A percentile compares a stretch with the other conserved stretches of the same genome.
Conservation (phyloP, 2,329 filamentous ascomycete species). For the Fusarium sororula region DNA sequence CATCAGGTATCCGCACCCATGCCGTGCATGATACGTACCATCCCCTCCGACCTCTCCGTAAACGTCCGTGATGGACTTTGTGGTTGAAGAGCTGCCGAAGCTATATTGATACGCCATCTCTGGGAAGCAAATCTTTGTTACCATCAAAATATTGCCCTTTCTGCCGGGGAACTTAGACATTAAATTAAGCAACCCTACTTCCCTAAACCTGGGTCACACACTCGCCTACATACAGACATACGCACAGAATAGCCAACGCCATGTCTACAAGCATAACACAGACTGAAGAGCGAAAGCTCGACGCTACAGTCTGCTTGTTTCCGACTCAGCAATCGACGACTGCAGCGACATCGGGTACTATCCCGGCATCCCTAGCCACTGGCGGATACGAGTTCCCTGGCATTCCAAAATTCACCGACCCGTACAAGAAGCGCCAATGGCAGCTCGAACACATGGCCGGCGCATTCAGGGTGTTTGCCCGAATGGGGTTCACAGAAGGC, state of each 20-base stretch:
- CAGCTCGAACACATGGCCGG: neutral
- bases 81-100: neutral
- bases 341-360: neutral
- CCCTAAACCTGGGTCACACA: neutral
- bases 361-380: neutral
- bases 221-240: neutral
- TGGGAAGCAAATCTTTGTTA: neutral
- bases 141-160: neutral
- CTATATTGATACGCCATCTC: neutral
- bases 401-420: neutral
- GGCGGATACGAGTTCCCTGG: neutral
- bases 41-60: neutral
- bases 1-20: neutral
- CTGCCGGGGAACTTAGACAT: neutral
- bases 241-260: neutral
- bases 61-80: neutral
- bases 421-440: neutral
- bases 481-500: neutral
- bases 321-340: neutral
- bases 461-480: neutral
- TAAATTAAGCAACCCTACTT: neutral
- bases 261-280: neutral
- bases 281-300: neutral
- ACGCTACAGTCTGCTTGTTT: neutral
- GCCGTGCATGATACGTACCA: neutral